Evolutionary conservation across 768 basidiomycete species (phyloP).

Genomic region (Multifurca ochricompacta): DNA sequence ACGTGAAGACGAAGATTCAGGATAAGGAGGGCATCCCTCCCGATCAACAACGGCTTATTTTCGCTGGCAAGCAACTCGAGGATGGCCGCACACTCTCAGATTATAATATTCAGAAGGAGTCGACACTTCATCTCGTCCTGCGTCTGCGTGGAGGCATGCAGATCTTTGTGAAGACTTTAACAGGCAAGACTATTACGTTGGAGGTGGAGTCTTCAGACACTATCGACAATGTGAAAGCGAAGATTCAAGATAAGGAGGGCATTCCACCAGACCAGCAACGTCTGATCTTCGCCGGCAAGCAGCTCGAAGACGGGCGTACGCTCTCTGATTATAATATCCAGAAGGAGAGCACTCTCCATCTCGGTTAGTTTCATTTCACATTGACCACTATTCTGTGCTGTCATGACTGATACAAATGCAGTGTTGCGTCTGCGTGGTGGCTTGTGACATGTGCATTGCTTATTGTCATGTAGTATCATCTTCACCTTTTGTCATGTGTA

Average conservation of each 20-base stretch:
- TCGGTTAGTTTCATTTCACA: conserved; percentile 27
- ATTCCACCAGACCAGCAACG: conserved; percentile 86
- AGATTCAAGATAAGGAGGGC: conserved; percentile 79
- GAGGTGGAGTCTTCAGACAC: conserved; percentile 93
- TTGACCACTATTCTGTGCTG: background rate
- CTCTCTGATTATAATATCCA: conserved; percentile 75
- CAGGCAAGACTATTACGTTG: conserved; percentile 87
- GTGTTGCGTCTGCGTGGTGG: conserved; percentile 71
- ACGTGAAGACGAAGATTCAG: conserved; percentile 88
- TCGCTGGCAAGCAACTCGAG: conserved; percentile 88
- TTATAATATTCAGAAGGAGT: conserved; percentile 89
- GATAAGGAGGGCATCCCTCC: conserved; percentile 89
- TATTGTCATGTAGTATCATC: background rate
- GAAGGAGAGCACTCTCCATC: conserved; percentile 70
- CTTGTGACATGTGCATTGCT: conserved; percentile 29
- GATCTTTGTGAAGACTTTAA: conserved; percentile 82
- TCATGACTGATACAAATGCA: conserved; percentile 15
- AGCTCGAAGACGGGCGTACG: conserved; percentile 89
- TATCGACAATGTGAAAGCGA: conserved; percentile 83
- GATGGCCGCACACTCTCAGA: conserved; percentile 87
- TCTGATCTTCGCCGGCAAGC: conserved; percentile 89
- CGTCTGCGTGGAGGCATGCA: conserved; percentile 90
- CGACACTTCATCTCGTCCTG: conserved; percentile 73
- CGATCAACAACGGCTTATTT: conserved; percentile 86
- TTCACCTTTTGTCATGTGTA: background rate